Conservation (phyloP, 441 rosid species). For the Corymbia citriodora region DNA sequence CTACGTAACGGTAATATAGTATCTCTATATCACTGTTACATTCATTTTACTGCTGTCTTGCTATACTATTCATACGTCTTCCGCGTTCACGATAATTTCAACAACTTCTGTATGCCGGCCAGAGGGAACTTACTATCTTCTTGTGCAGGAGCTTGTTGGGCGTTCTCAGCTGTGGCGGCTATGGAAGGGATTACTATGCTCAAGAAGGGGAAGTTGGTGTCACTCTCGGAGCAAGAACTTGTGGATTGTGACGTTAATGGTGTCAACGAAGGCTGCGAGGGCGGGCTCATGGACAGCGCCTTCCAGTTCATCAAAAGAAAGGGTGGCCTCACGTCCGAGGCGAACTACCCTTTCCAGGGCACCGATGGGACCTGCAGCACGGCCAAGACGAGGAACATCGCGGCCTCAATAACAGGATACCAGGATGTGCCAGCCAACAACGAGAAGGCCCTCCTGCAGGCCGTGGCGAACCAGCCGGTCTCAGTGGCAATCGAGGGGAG, state of each 20-base stretch:
- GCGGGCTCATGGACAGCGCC: constrained; percentile 8
- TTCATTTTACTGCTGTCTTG: neutral
- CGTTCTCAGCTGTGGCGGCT: constrained; percentile 14
- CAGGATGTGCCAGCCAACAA: constrained; percentile 8
- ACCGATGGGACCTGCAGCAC: neutral
- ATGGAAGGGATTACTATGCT: constrained; percentile 9
- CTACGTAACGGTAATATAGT: neutral
- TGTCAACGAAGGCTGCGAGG: constrained; percentile 1
- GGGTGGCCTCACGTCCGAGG: constrained; percentile 3
- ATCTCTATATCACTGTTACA: neutral
- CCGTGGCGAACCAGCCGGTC: constrained; percentile 15
- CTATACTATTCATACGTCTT: neutral
- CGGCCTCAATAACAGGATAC: constrained; percentile 2
- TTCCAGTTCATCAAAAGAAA: neutral
- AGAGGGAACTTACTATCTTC: neutral
- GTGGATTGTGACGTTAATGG: constrained; percentile 6
- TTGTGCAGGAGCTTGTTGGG: constrained; percentile 12
- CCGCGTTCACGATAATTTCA: neutral
- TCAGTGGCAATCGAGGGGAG: constrained; percentile 7
- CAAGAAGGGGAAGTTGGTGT: constrained; percentile 1
- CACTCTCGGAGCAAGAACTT: constrained; percentile 10
- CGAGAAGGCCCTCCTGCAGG: constrained; percentile 11
- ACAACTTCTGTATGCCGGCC: neutral
- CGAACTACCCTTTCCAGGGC: constrained; percentile 1
- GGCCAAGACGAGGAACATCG: neutral